These are phyloP conservation scores for Lecanicillium sp. DNA, from an alignment of 2,329 filamentous ascomycete species.

Conservation along the genomic window DNA sequence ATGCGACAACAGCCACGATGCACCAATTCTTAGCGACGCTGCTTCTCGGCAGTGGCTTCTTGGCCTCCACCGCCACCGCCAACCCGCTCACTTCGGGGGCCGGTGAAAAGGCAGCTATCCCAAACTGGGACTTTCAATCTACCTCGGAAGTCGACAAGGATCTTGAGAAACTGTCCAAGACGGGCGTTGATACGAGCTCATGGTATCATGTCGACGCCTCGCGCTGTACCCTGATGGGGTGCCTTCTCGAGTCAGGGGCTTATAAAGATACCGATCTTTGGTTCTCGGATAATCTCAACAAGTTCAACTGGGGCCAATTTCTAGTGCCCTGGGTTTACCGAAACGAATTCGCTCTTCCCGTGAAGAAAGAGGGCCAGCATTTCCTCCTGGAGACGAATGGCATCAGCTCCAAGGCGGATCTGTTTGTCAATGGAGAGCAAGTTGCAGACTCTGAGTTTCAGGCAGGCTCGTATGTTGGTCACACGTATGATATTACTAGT, in stretches of 20 bases:
- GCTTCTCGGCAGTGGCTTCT: slow-evolving; percentile 8
- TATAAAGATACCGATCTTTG: slow-evolving; percentile 47
- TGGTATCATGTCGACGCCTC: slow-evolving; percentile 42
- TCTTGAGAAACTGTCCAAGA: slow-evolving; percentile 29
- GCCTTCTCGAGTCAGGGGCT: slow-evolving; percentile 41
- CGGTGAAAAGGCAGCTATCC: slow-evolving; percentile 24
- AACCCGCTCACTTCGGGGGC: slow-evolving; percentile 14
- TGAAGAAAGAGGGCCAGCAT: slow-evolving; percentile 25
- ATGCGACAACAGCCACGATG: background rate
- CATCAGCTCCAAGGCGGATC: slow-evolving; percentile 51
- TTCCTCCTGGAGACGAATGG: slow-evolving; percentile 49
- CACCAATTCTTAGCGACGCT: slow-evolving; percentile 1
- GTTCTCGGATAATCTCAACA: slow-evolving; percentile 38
- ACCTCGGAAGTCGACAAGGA: slow-evolving; percentile 25
- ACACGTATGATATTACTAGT: slow-evolving; percentile 44
- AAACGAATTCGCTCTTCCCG: slow-evolving; percentile 36
- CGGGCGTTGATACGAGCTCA: slow-evolving; percentile 34
- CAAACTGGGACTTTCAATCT: slow-evolving; percentile 42
- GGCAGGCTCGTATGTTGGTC: slow-evolving; percentile 48
- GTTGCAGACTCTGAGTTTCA: slow-evolving; percentile 41
- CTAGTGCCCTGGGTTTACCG: slow-evolving; percentile 51
- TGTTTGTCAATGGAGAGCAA: slow-evolving; percentile 48
- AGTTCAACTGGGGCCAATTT: slow-evolving; percentile 39
- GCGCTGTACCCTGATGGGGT: slow-evolving; percentile 47
- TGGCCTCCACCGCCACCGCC: slow-evolving; percentile 3